Evolutionary conservation across 1,139 yeast species (phyloP).

Genomic region (Yarrowia galli): DNA sequence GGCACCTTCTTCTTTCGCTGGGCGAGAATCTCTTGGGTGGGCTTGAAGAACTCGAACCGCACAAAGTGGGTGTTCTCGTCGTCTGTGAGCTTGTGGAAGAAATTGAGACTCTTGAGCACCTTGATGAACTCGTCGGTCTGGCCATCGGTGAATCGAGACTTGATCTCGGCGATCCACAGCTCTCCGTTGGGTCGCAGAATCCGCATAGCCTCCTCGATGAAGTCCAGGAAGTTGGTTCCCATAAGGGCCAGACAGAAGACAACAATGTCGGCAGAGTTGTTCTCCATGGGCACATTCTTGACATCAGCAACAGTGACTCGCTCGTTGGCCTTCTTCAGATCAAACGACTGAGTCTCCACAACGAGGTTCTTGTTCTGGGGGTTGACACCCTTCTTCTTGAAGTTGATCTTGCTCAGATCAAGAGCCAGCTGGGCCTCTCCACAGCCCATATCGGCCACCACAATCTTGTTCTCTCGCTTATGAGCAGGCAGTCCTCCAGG

Average conservation of each 20-base stretch:
- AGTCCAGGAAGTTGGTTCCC: conserved; percentile 97
- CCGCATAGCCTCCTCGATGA: conserved; percentile 87
- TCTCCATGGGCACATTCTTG: conserved; percentile 82
- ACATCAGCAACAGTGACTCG: conserved; percentile 95
- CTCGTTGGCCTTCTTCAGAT: conserved; percentile 83
- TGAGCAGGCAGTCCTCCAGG: conserved; percentile 88
- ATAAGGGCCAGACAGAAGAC: conserved; percentile 91
- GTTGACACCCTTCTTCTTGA: conserved; percentile 50
- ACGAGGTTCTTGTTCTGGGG: conserved; percentile 47
- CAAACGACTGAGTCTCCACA: conserved; percentile 84
- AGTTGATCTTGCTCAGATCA: conserved; percentile 58
- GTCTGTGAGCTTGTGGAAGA: conserved; percentile 88
- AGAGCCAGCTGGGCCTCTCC: conserved; percentile 91
- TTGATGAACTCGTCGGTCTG: conserved; percentile 74
- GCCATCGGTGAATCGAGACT: conserved; percentile 78
- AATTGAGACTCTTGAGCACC: conserved; percentile 77
- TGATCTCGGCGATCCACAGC: conserved; percentile 96
- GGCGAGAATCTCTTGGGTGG: conserved; percentile 71
- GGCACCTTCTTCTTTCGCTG: conserved; percentile 68
- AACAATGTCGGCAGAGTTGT: conserved; percentile 80
- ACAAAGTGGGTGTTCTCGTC: conserved; percentile 92
- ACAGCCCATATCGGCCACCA: conserved; percentile 97
- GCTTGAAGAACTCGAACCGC: conserved; percentile 90
- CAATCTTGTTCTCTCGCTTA: conserved; percentile 58
- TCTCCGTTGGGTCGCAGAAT: conserved; percentile 90